A percentile compares a stretch with the other conserved stretches of the same genome.
These are phyloP conservation scores for Alternaria rosae DNA, from an alignment of 2,329 filamentous ascomycete species.

Conservation along the genomic window DNA sequence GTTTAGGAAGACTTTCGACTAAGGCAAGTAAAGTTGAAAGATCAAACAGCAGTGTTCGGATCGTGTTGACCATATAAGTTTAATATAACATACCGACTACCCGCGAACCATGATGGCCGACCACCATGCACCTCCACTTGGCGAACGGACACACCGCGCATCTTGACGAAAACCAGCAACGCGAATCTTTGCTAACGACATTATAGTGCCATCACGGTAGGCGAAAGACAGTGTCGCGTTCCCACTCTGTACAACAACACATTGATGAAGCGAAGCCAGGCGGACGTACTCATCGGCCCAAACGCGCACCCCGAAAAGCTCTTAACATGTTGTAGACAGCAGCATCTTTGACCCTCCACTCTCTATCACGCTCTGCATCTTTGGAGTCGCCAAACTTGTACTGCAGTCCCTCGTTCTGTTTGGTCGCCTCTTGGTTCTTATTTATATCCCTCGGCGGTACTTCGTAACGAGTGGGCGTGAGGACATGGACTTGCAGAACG, in stretches of 20 bases:
- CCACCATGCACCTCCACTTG: not conserved
- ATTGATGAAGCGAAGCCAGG: not conserved
- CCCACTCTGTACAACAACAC: not conserved
- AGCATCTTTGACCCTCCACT: not conserved
- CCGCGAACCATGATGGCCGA: not conserved
- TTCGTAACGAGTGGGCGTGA: conserved; percentile 13
- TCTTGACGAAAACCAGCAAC: not conserved
- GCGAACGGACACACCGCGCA: not conserved
- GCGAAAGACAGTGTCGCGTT: not conserved
- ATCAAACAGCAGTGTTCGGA: not conserved
- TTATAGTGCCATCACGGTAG: not conserved
- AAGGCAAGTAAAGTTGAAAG: not conserved
- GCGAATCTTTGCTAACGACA: not conserved
- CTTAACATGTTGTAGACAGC: not conserved
- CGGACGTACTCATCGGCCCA: not conserved
- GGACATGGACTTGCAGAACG: conserved; percentile 5
- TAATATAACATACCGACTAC: not conserved
- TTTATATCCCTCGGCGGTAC: not conserved
- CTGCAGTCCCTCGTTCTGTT: not conserved
- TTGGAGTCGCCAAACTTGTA: not conserved
- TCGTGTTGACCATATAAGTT: not conserved
- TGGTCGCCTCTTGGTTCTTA: not conserved
- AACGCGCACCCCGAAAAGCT: not conserved
- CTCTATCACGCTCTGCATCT: not conserved
- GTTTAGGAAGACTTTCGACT: not conserved